These are phyloP conservation scores for Ogataea sp. DNA, from an alignment of 805 yeast species.

Conservation along the genomic window DNA sequence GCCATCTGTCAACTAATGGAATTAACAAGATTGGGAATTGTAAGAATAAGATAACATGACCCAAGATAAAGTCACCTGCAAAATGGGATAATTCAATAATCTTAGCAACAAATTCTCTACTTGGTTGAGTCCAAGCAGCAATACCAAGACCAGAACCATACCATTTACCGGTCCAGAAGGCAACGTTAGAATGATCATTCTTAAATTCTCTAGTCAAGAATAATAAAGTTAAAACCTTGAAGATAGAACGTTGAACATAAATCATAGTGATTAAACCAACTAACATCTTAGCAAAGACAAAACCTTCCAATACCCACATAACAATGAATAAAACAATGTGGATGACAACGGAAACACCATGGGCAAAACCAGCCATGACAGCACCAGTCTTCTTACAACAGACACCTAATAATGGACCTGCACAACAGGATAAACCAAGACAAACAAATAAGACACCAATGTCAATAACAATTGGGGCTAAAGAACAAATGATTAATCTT, in stretches of 20 bases:
- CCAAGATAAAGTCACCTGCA: slow-evolving; percentile 92
- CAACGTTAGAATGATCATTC: slow-evolving; percentile 91
- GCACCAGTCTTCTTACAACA: slow-evolving; percentile 98
- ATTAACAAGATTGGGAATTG: slow-evolving; percentile 82
- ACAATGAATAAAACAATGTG: slow-evolving; percentile 86
- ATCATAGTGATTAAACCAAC: slow-evolving; percentile 79
- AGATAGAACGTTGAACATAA: slow-evolving; percentile 78
- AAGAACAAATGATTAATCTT: slow-evolving; percentile 69
- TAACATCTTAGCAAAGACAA: slow-evolving; percentile 79
- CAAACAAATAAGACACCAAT: slow-evolving; percentile 77
- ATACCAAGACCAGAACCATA: slow-evolving; percentile 89
- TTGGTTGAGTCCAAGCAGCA: slow-evolving; percentile 92
- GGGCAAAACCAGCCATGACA: slow-evolving; percentile 91
- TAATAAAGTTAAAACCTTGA: slow-evolving; percentile 73
- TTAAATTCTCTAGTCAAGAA: slow-evolving; percentile 91
- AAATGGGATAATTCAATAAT: slow-evolving; percentile 90
- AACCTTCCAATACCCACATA: slow-evolving; percentile 96
- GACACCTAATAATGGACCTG: slow-evolving; percentile 90
- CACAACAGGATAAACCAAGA: slow-evolving; percentile 86
- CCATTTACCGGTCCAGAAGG: slow-evolving; percentile 99
- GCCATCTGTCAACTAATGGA: slow-evolving; percentile 95
- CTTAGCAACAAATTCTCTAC: slow-evolving; percentile 93
- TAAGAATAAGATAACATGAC: slow-evolving; percentile 78
- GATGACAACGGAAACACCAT: slow-evolving; percentile 85
- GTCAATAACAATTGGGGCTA: slow-evolving; percentile 88